phyloP scores from a whole-genome alignment of 345 rosid species.

The Eucalyptus tenuipes region DNA sequence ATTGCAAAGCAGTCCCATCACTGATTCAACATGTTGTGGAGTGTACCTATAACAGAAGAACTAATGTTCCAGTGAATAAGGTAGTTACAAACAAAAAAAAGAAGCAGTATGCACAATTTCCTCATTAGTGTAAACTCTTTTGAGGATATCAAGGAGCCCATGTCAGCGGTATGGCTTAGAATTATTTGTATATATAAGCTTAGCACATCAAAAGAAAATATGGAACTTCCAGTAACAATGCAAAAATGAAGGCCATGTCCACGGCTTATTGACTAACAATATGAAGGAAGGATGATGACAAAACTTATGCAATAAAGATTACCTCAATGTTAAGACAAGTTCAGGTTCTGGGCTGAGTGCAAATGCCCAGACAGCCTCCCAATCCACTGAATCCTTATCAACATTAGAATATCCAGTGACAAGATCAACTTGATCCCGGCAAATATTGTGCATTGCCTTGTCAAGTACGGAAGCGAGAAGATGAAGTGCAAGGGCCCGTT shows the following conservation, averaged over 20 bases:
- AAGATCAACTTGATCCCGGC: conserved; percentile 30
- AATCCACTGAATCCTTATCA: conserved; percentile 32
- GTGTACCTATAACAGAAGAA: not conserved
- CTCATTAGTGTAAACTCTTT: not conserved
- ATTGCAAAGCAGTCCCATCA: not conserved
- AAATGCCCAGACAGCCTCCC: conserved; percentile 95
- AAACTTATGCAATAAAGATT: not conserved
- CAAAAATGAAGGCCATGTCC: not conserved
- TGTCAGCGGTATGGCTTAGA: not conserved
- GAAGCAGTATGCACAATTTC: not conserved
- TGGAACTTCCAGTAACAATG: not conserved
- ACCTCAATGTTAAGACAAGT: conserved; percentile 84
- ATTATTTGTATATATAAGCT: not conserved
- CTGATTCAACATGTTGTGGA: not conserved
- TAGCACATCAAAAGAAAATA: not conserved
- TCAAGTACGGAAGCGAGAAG: conserved; percentile 72
- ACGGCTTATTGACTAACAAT: not conserved
- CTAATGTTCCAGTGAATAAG: not conserved
- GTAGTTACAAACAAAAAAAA: not conserved
- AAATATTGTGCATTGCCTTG: conserved; percentile 39
- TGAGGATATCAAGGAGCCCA: not conserved
- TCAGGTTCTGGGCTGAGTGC: conserved; percentile 95
- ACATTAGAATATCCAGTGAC: conserved; percentile 4
- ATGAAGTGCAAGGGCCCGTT: conserved; percentile 65
- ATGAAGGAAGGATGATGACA: not conserved